Percentiles rank a stretch among this genome's conserved stretches.
phyloP scores from a whole-genome alignment of 306 rosid species.

The Alnus rubra region DNA sequence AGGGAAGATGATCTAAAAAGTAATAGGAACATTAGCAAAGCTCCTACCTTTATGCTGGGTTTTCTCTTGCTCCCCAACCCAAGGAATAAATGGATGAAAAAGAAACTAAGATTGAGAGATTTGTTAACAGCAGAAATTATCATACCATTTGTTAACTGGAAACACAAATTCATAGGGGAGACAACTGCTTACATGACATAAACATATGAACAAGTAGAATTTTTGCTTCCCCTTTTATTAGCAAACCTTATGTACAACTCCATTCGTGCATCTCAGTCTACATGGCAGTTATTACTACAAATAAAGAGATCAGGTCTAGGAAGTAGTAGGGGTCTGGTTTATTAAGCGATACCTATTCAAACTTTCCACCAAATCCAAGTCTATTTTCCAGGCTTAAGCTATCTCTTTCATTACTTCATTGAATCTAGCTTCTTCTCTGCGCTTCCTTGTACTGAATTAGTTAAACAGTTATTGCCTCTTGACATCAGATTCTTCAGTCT shows the following conservation, averaged over 20 bases:
- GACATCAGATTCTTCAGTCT: conserved; percentile 62
- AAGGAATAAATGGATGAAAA: not conserved
- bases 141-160: not conserved
- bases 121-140: not conserved
- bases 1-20: too few relatives aligned
- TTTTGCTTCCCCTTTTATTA: conserved; percentile 45
- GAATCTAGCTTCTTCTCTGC: conserved; percentile 44
- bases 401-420: conserved; percentile 36
- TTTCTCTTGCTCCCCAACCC: not conserved
- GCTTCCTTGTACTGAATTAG: conserved; percentile 19
- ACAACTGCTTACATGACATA: conserved; percentile 32
- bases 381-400: conserved; percentile 17
- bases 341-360: conserved; percentile 34
- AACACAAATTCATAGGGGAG: not conserved
- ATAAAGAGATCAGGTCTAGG: conserved; percentile 37
- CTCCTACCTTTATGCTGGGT: not conserved
- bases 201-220: conserved; percentile 34
- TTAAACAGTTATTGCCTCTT: conserved; percentile 54
- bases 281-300: conserved; percentile 38
- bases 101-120: not conserved
- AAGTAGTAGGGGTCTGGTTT: conserved; percentile 28
- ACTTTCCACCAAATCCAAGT: conserved; percentile 22
- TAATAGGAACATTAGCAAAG: not conserved
- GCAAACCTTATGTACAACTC: conserved; percentile 73
- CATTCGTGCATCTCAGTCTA: conserved; percentile 32